Base-by-base conservation (phyloP, 495 filamentous ascomycete genomes). In the Penicillium malachiteum region DNA sequence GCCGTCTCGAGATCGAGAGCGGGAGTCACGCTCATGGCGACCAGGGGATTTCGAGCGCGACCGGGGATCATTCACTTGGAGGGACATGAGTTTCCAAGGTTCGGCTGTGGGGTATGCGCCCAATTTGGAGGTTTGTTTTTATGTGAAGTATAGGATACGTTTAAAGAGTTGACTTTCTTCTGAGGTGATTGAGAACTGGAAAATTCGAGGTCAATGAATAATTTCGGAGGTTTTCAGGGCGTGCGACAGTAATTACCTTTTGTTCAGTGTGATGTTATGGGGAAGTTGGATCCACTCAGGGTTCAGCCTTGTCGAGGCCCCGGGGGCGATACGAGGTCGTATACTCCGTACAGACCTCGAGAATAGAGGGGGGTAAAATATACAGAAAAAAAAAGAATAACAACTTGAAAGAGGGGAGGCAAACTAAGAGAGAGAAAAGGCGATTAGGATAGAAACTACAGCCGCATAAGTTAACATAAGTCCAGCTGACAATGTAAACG, bases 1-100 rank as follows among this genome's bases (percentile, higher is more conserved):
- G 45, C 54, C 67, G 60, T 81, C 76, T 66, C 78, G 77, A 63
- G 77, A 80, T 52, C 72, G 70, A 42, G 79, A 79, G 48, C 76
- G 77, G 35, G 42, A 47, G 13, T n/a, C n/a, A n/a, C 45, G 17
- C 34, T 78, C 78, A 44, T 70, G 68, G 49, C 75, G 74, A 52
- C 75, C 70, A 34, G 83, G 81, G 11, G 85, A 87, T 47, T 79
- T 84, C 61, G 82, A 84, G 52, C 84, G 81, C 56, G 81, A 83
- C 61, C 80, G 78, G 70, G 77, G 70, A 62, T 85, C 78, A 59
- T 80, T 73, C 54, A 84, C 81, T 51, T 81, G 74, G 40, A 88
- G 77, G 48, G 82, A 76, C 71, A 71, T 73, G 57, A 43, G 35
- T 56, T 45, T 54, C 55, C 51, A 55, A 33, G 43, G 46, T 50